A percentile compares a stretch with the other conserved stretches of the same genome.
These are phyloP conservation scores for Xylaria grammica DNA, from an alignment of 495 filamentous ascomycete genomes.

Conservation along the genomic window DNA sequence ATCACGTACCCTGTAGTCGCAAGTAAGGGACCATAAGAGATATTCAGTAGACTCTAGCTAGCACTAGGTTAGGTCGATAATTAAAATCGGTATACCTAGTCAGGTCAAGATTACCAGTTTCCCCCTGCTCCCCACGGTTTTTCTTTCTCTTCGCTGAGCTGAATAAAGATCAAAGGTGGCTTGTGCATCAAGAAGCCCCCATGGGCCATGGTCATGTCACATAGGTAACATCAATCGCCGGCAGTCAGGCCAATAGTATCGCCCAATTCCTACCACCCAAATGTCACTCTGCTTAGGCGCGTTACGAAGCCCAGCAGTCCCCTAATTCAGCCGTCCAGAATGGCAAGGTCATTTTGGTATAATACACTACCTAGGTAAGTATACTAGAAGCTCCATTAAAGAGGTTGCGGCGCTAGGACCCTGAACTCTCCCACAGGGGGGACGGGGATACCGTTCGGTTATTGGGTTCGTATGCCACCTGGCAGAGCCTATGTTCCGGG, in stretches of 20 bases:
- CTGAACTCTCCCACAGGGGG: background rate
- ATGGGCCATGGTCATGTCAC: background rate
- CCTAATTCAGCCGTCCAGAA: background rate
- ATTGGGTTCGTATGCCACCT: background rate
- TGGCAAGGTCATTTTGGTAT: no score
- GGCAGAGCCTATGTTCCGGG: no score
- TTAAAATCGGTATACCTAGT: constrained; percentile 9
- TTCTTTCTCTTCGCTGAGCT: constrained; percentile 10
- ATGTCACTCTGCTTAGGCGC: background rate
- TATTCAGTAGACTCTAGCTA: background rate
- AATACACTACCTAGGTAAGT: no score
- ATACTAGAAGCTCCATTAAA: no score
- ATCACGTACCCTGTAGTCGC: constrained; percentile 1
- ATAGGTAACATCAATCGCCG: background rate
- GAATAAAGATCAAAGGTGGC: constrained; percentile 1
- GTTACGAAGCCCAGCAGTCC: background rate
- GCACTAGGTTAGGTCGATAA: background rate
- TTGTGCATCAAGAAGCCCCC: background rate
- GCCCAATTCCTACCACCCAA: background rate
- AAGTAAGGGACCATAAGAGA: background rate
- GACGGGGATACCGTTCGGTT: no score
- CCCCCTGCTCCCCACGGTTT: constrained; percentile 5
- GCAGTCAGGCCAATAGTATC: background rate
- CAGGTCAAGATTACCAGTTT: constrained; percentile 3
- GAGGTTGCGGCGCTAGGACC: background rate